These are phyloP conservation scores for Tulasnella calospora DNA, from an alignment of 768 basidiomycete species.

Conservation along the genomic window DNA sequence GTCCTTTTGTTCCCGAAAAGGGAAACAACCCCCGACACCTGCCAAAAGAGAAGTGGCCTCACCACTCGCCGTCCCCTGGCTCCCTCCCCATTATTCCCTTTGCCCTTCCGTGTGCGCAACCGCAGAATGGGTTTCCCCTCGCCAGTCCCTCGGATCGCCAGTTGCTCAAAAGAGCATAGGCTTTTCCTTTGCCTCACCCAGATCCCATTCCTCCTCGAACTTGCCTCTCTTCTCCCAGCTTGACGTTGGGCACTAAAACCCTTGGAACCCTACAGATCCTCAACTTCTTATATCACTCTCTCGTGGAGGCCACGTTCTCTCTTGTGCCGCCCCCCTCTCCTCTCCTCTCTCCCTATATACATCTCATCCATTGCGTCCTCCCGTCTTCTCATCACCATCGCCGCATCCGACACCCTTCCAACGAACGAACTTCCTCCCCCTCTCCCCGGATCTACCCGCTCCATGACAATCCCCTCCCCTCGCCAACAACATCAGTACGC, in stretches of 20 bases:
- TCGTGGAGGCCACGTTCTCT: slow-evolving; percentile 2
- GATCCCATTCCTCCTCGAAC: not conserved
- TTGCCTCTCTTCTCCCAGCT: not conserved
- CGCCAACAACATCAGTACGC: slow-evolving; percentile 1
- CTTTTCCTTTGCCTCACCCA: not conserved
- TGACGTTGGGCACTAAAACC: not conserved
- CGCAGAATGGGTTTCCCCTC: not conserved
- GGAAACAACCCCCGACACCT: not conserved
- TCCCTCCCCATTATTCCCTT: not conserved
- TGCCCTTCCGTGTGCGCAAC: not conserved
- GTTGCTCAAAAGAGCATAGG: not conserved
- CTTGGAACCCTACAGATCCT: not conserved
- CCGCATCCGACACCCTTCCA: too few species aligned
- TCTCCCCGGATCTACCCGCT: slow-evolving; percentile 1
- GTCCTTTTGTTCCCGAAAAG: not conserved
- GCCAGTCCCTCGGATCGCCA: not conserved
- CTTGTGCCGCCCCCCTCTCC: not conserved
- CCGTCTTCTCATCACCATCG: not conserved
- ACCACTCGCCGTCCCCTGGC: not conserved
- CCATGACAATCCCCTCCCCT: not conserved
- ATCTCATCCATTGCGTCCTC: not conserved
- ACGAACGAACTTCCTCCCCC: not conserved
- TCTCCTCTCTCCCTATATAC: not conserved
- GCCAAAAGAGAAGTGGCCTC: not conserved
- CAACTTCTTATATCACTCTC: not conserved